Percentiles rank a stretch among this genome's conserved stretches.
These are phyloP conservation scores for Chlamydomonas urium DNA, from an alignment of 139 green algal species.

Conservation along the genomic window DNA sequence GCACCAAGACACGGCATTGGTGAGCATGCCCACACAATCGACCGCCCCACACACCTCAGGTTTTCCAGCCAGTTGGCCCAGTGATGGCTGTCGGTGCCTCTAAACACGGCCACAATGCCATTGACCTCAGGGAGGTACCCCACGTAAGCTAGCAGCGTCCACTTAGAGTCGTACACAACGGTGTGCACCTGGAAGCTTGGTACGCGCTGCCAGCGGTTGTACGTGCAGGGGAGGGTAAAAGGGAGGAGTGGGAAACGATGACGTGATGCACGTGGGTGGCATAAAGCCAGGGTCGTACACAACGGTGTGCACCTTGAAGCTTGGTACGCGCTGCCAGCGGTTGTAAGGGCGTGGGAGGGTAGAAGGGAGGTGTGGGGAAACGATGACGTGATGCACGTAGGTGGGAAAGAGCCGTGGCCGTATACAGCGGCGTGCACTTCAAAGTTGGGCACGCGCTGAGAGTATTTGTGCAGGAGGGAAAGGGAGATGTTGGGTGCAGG, in stretches of 20 bases:
- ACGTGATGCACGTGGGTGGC: too few relatives aligned
- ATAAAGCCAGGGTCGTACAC: constrained; percentile 61
- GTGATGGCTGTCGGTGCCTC: constrained; percentile 9
- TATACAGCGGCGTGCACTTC: constrained; percentile 33
- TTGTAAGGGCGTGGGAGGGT: too few relatives aligned
- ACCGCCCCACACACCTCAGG: not conserved
- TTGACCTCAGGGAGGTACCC: constrained; percentile 55
- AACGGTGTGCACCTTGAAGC: constrained; percentile 36
- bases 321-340: constrained; percentile 22
- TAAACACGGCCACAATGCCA: constrained; percentile 36
- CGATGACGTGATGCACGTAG: too few relatives aligned
- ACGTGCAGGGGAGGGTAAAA: too few relatives aligned
- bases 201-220: constrained; percentile 23
- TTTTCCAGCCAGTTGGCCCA: constrained; percentile 17
- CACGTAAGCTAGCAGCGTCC: constrained; percentile 68
- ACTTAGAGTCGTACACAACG: constrained; percentile 54
- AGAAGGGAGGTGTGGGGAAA: too few relatives aligned
- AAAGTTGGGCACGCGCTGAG: constrained; percentile 39
- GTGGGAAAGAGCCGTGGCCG: too few relatives aligned
- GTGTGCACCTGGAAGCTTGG: constrained; percentile 35
- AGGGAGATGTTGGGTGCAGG: too few relatives aligned
- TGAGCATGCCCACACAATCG: not conserved
- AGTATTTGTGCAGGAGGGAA: too few relatives aligned
- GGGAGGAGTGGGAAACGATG: too few relatives aligned
- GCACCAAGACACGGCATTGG: not conserved